phyloP scores from a whole-genome alignment of 805 yeast species.

The Metschnikowia sp. region DNA sequence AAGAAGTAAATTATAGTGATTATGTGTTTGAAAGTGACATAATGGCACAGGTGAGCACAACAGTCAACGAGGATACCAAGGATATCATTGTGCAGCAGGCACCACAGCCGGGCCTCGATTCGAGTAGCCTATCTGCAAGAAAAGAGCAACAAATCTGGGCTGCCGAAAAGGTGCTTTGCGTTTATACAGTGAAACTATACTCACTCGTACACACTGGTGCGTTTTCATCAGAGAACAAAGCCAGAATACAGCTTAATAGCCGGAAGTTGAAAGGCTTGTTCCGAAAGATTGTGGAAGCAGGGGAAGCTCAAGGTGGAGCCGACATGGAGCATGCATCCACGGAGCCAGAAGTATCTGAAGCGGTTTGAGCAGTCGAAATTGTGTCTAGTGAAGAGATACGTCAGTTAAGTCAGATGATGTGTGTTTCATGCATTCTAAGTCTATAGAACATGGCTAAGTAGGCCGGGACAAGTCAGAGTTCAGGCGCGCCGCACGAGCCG shows the following conservation, averaged over 20 bases:
- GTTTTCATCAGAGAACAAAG: conserved; percentile 21
- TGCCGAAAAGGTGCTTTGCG: conserved; percentile 40
- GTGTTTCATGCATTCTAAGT: too few species aligned
- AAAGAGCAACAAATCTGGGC: conserved; percentile 26
- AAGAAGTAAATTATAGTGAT: conserved; percentile 44
- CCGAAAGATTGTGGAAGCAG: conserved; percentile 9
- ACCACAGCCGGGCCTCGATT: too few species aligned
- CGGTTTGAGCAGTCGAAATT: too few species aligned
- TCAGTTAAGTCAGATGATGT: too few species aligned
- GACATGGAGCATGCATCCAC: neutral
- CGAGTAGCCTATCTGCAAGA: neutral
- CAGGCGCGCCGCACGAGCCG: conserved; percentile 5
- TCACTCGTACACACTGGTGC: conserved; percentile 33
- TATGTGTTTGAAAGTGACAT: conserved; percentile 5
- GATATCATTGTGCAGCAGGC: too few species aligned
- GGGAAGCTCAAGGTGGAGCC: neutral
- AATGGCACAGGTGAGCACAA: too few species aligned
- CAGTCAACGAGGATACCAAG: too few species aligned
- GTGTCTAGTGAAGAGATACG: too few species aligned
- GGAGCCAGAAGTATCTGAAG: too few species aligned
- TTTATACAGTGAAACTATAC: conserved; percentile 38
- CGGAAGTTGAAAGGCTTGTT: conserved; percentile 32
- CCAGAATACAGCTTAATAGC: conserved; percentile 38
- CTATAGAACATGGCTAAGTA: neutral
- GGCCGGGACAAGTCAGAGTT: conserved; percentile 4